Percentiles rank a stretch among this genome's conserved stretches.
Evolutionary conservation across 306 rosid species (phyloP).

Genomic region (Vigna trinervia): DNA sequence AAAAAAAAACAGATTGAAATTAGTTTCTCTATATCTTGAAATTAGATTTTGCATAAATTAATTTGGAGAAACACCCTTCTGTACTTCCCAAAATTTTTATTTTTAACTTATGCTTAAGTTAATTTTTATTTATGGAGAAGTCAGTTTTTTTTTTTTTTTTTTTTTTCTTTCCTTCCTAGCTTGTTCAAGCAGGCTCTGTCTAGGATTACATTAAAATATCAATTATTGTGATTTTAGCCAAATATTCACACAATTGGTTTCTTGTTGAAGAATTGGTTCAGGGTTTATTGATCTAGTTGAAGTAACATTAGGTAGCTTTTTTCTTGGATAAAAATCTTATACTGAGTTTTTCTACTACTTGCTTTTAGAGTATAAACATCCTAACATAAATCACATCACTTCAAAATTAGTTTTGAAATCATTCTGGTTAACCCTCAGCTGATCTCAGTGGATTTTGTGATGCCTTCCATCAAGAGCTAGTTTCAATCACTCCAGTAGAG

Average conservation of each 20-base stretch:
- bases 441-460: neutral
- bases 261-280: neutral
- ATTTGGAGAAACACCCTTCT: too few relatives aligned
- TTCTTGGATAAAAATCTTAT: neutral
- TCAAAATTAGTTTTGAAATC: neutral
- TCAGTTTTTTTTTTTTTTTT: too few relatives aligned
- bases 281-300: neutral
- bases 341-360: neutral
- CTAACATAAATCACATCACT: neutral
- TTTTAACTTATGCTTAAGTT: too few relatives aligned
- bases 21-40: too few relatives aligned
- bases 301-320: neutral
- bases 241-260: neutral
- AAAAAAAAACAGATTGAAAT: too few relatives aligned
- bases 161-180: too few relatives aligned
- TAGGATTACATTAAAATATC: neutral
- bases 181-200: too few relatives aligned
- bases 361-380: neutral
- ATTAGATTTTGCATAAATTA: too few relatives aligned
- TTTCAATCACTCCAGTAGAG: conserved; percentile 5
- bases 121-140: too few relatives aligned
- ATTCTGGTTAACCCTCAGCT: neutral
- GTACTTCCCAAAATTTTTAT: too few relatives aligned
- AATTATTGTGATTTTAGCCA: neutral
- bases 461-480: conserved; percentile 23